A percentile compares a stretch with the other conserved stretches of the same genome.
Evolutionary conservation across 1,284 basidiomycete genomes (phyloP).

Genomic region (Moesziomyces antarcticus): DNA sequence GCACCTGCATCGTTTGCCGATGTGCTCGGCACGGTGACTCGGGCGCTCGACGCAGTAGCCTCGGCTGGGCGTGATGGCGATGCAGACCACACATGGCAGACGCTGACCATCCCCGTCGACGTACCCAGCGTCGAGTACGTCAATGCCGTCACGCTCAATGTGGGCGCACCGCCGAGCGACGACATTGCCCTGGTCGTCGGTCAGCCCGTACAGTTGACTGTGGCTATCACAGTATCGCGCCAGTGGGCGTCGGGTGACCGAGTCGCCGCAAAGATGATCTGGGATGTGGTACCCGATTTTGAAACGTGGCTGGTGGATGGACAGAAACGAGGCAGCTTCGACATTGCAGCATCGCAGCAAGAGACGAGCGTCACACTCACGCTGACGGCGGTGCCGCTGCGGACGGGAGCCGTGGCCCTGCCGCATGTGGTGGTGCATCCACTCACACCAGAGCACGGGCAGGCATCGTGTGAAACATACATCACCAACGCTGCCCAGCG

Average conservation of each 20-base stretch:
- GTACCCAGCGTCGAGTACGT: constrained; percentile 46
- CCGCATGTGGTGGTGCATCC: constrained; percentile 10
- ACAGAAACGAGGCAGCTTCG: constrained; percentile 39
- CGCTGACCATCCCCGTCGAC: constrained; percentile 53
- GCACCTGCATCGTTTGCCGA: neutral
- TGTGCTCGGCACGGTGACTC: constrained; percentile 1
- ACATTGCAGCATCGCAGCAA: neutral
- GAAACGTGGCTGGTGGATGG: constrained; percentile 61
- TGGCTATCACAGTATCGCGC: constrained; percentile 30
- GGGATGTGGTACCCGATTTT: constrained; percentile 56
- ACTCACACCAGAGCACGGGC: neutral
- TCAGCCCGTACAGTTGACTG: constrained; percentile 25
- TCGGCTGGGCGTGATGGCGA: neutral
- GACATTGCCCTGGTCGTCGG: constrained; percentile 27
- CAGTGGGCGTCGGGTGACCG: constrained; percentile 19
- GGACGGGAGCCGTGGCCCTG: constrained; percentile 22
- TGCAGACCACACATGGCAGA: constrained; percentile 35
- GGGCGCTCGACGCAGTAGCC: constrained; percentile 1
- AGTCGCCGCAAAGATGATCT: constrained; percentile 35
- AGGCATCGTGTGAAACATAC: constrained; percentile 51
- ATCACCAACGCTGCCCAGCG: constrained; percentile 33
- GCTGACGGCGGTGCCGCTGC: constrained; percentile 51
- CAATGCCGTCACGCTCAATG: constrained; percentile 35
- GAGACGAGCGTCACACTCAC: constrained; percentile 7
- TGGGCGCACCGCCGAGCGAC: neutral